Conservation (phyloP, 176 grass and related monocot species). For the Phyllostachys edulis region DNA sequence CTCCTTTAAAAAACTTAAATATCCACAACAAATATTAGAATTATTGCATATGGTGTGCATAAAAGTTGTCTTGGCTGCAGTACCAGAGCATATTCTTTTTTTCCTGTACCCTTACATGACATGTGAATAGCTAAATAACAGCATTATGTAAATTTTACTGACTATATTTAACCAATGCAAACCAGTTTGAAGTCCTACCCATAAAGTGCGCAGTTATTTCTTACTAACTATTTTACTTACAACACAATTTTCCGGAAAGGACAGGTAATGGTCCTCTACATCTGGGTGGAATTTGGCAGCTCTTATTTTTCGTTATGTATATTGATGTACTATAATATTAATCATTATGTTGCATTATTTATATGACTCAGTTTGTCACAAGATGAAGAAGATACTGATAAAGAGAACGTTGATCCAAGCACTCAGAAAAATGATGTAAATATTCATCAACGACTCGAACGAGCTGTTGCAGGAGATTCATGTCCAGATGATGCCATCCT, state of each 20-base stretch:
- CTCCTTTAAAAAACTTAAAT: neutral
- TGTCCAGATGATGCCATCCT: slow-evolving; percentile 36
- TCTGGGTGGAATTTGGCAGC: neutral
- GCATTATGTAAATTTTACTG: neutral
- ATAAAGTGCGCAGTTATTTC: neutral
- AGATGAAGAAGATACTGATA: slow-evolving; percentile 66
- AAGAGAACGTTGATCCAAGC: slow-evolving; percentile 66
- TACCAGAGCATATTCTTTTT: neutral
- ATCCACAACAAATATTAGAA: slow-evolving; percentile 16
- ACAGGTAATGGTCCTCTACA: neutral
- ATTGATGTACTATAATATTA: neutral
- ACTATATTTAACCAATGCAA: neutral
- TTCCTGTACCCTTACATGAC: neutral
- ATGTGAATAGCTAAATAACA: neutral
- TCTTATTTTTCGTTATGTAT: slow-evolving; percentile 23
- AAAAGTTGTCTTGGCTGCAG: neutral
- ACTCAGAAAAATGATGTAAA: slow-evolving; percentile 25
- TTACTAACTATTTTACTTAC: neutral
- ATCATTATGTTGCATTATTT: slow-evolving; percentile 6
- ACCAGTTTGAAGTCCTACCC: neutral
- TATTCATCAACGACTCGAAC: slow-evolving; percentile 7
- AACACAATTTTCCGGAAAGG: neutral
- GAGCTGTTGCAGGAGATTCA: slow-evolving; percentile 32
- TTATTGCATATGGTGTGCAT: slow-evolving; percentile 4
- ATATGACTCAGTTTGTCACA: slow-evolving; percentile 60